Evolutionary conservation across 148 eudicot genomes (phyloP).

Genomic region (Chenopodium berlandieri): DNA sequence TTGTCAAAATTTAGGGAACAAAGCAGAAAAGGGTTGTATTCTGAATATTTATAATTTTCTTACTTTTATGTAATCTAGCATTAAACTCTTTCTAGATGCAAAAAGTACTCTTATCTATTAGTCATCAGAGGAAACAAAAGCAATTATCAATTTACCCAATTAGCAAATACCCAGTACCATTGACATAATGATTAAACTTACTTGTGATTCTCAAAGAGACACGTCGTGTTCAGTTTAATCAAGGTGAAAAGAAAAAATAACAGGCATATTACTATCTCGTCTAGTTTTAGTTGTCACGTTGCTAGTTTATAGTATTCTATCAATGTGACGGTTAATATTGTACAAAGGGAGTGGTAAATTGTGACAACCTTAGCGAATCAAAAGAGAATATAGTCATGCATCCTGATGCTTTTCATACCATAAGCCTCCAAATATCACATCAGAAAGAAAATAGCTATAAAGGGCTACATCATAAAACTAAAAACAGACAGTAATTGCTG

Average conservation of each 20-base stretch:
- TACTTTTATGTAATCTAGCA: background rate
- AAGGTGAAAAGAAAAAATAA: too few species aligned
- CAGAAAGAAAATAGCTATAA: background rate
- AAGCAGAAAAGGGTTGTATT: background rate
- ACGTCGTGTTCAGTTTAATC: background rate
- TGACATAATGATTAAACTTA: constrained; percentile 14
- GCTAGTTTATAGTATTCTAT: too few species aligned
- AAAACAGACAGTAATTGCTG: too few species aligned
- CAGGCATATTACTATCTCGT: too few species aligned
- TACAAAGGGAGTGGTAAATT: background rate
- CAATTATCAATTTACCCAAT: constrained; percentile 17
- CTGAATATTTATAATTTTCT: background rate
- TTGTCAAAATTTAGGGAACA: constrained; percentile 9
- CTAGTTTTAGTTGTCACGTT: too few species aligned
- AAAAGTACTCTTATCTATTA: constrained; percentile 5
- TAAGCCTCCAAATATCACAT: background rate
- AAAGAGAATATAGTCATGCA: background rate
- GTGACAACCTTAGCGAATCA: background rate
- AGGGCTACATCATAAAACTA: background rate
- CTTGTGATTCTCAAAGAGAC: constrained; percentile 22
- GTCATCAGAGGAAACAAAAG: constrained; percentile 17
- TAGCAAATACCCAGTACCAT: background rate
- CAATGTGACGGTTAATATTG: too few species aligned
- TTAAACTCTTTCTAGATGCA: constrained; percentile 13
- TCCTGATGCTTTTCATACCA: background rate